Evolutionary conservation across 192 early-diverging fungal genomes (phyloP).

Genomic region (Phycomyces nitens): DNA sequence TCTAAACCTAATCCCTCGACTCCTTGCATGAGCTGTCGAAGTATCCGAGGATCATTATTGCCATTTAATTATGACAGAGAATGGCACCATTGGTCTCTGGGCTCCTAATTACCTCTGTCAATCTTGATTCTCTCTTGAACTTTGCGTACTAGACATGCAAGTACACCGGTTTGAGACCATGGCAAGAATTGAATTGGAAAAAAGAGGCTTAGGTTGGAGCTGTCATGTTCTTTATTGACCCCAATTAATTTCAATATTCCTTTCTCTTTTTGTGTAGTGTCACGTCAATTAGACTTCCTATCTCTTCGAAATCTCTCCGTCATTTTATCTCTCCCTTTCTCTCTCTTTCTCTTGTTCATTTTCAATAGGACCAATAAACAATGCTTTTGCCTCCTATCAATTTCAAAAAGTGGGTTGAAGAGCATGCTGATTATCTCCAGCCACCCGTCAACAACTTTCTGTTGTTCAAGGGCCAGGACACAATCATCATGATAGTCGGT

Average conservation of each 20-base stretch:
- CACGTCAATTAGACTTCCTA: neutral
- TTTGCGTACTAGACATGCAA: too few relatives aligned
- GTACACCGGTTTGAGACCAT: too few relatives aligned
- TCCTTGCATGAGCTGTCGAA: too few relatives aligned
- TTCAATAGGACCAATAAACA: neutral
- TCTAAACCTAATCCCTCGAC: too few relatives aligned
- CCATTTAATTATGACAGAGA: too few relatives aligned
- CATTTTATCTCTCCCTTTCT: neutral
- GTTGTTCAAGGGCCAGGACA: slow-evolving; percentile 77
- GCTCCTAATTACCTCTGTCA: too few relatives aligned
- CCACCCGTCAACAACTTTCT: slow-evolving; percentile 96
- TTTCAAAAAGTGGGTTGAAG: slow-evolving; percentile 83
- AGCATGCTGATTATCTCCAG: slow-evolving; percentile 77
- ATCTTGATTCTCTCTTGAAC: too few relatives aligned
- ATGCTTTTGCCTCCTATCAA: slow-evolving; percentile 80
- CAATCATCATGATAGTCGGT: slow-evolving; percentile 89
- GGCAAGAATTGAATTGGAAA: too few relatives aligned
- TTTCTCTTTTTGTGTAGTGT: neutral
- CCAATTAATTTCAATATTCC: neutral
- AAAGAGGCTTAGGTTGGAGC: neutral
- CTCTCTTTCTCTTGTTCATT: slow-evolving; percentile 5
- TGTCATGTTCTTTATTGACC: neutral
- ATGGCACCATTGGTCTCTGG: too few relatives aligned
- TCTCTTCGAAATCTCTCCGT: neutral
- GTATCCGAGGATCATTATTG: too few relatives aligned